phyloP scores from a whole-genome alignment of 345 rosid species.

The Ceriops zippeliana region DNA sequence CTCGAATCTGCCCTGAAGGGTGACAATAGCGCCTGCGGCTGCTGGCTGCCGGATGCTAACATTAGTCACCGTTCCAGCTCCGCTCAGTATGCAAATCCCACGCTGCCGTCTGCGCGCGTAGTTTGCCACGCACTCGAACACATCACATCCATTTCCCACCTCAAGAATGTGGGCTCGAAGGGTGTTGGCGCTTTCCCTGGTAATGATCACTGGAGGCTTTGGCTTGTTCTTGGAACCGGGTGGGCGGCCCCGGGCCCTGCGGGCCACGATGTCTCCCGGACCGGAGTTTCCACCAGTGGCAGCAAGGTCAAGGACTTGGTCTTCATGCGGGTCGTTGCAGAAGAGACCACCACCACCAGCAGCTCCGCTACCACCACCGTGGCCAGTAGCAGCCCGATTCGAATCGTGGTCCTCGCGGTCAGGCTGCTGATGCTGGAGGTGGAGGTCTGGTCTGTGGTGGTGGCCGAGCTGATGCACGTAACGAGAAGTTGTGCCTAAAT shows the following conservation, averaged over 20 bases:
- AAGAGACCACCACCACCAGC: slow-evolving; percentile 21
- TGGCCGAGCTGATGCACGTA: slow-evolving; percentile 47
- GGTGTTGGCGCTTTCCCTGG: slow-evolving; percentile 95
- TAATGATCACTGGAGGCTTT: slow-evolving; percentile 84
- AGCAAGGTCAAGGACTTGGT: slow-evolving; percentile 52
- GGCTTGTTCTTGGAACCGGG: slow-evolving; percentile 92
- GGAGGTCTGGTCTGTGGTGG: slow-evolving; percentile 50
- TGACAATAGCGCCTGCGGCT: slow-evolving; percentile 68
- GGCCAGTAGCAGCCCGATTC: neutral
- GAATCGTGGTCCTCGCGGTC: slow-evolving; percentile 44
- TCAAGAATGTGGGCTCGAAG: slow-evolving; percentile 97
- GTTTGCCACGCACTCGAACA: slow-evolving; percentile 79
- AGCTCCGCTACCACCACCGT: slow-evolving; percentile 30
- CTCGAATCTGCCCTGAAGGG: slow-evolving; percentile 88
- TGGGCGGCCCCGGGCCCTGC: slow-evolving; percentile 89
- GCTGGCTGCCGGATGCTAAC: slow-evolving; percentile 89
- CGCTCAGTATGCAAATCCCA: slow-evolving; percentile 82
- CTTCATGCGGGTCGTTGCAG: slow-evolving; percentile 21
- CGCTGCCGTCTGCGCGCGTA: slow-evolving; percentile 89
- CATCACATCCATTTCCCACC: slow-evolving; percentile 83
- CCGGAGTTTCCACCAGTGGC: slow-evolving; percentile 28
- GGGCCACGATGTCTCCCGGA: slow-evolving; percentile 34
- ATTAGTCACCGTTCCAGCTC: slow-evolving; percentile 86
- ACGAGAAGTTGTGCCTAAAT: slow-evolving; percentile 56
- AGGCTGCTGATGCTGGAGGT: slow-evolving; percentile 52